A percentile compares a stretch with the other conserved stretches of the same genome.
Evolutionary conservation across 1,284 basidiomycete species (phyloP).

Genomic region (Ceratobasidium sp.): DNA sequence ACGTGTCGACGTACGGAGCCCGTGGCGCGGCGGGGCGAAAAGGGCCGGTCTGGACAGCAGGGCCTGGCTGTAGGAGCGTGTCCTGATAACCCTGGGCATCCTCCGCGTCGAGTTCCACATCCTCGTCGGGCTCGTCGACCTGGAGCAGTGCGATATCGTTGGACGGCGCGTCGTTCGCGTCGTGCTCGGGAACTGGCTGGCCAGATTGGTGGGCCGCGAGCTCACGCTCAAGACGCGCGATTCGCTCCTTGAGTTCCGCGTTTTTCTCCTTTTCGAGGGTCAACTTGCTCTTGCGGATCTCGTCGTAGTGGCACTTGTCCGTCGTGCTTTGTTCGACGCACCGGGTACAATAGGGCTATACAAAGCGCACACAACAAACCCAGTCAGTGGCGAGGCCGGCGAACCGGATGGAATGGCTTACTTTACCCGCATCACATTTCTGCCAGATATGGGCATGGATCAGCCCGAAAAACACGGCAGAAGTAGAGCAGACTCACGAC

Average conservation of each 20-base stretch:
- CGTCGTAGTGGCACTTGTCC: constrained; percentile 31
- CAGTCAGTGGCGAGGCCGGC: neutral
- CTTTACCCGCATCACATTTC: constrained; percentile 38
- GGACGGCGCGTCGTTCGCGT: constrained; percentile 12
- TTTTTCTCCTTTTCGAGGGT: constrained; percentile 39
- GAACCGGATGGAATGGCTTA: neutral
- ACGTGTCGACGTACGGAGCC: neutral
- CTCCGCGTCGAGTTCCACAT: neutral
- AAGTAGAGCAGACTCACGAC: constrained; percentile 19
- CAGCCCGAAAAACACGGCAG: constrained; percentile 3
- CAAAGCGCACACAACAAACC: neutral
- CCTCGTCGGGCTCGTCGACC: neutral
- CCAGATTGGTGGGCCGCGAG: neutral
- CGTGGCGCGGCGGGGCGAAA: neutral
- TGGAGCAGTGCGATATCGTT: neutral
- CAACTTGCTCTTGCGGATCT: constrained; percentile 30
- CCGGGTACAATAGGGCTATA: constrained; percentile 28
- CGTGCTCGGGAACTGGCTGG: neutral
- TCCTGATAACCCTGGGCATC: neutral
- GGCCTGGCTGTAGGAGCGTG: neutral
- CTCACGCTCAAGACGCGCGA: constrained; percentile 23
- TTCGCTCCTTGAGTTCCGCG: constrained; percentile 8
- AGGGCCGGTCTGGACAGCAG: constrained; percentile 5
- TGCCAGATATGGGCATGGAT: constrained; percentile 2
- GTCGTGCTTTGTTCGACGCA: constrained; percentile 19